Evolutionary conservation across 495 filamentous ascomycete species (phyloP), one percentile per base, ranked within the genome.

Genomic region (Tetracladium setigerum): DNA sequence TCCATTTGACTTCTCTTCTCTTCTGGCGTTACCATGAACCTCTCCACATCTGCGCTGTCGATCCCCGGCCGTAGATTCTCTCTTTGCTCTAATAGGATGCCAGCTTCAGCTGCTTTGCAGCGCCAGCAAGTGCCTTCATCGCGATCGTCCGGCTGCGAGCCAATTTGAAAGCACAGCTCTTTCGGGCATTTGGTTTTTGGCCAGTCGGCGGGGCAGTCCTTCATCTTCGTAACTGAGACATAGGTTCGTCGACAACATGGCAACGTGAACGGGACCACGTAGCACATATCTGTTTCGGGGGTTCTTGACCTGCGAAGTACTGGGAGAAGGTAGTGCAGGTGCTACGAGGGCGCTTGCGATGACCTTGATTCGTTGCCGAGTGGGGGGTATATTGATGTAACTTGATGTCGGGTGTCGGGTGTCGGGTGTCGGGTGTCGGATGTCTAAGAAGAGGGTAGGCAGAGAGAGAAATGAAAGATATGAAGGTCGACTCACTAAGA

Each of bases 121-220:
- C 55, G 38, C 55, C 55, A 58, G 45, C 55, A 58, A 3, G 14
- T 47, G 18, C 46, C 51, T 8, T 0, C 2, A 15, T 14, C 24
- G 12, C 44, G 37, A 18, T 45, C 12, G 14, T 37, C 19, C 12
- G 50, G 16, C 17, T 48, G 39, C 12, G n/a, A 10, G 14, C 30
- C 15, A 10, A 52, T 30, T 34, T 52, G 51, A 14, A 58, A 45
- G 40, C 55, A 58, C 16, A 58, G 42, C 22, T 58, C 55, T 30
- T 19, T 18, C 1, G 55, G 55, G 19, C 55, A 58, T 47, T 55
- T 58, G 1, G 18, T 38, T 17, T 34, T 46, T 13, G 51, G 51
- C 55, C 55, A 58, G 16, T 16, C 34, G 11, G 44, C 47, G 11
- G 52, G 51, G 32, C 55, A 58, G 37, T 41, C 49, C 5, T 51